These are phyloP conservation scores for Cladobotryum protrusum DNA, from an alignment of 2,329 filamentous ascomycete species.

Conservation along the genomic window DNA sequence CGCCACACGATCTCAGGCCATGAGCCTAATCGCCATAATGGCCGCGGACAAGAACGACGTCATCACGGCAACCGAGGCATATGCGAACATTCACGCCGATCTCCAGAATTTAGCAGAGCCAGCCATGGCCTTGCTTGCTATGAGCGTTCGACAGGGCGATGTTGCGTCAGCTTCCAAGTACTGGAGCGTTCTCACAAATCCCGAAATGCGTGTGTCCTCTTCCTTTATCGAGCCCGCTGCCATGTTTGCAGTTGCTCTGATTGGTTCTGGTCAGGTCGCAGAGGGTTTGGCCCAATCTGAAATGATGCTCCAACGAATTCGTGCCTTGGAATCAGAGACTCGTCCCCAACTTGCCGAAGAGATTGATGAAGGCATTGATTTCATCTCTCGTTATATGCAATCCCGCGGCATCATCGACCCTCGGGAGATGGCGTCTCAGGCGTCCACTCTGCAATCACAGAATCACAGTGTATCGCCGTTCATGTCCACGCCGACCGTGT, in stretches of 20 bases:
- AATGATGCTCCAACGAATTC: conserved; percentile 80
- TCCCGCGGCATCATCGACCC: conserved; percentile 49
- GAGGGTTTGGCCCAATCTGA: conserved; percentile 75
- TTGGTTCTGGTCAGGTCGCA: conserved; percentile 77
- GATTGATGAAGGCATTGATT: conserved; percentile 80
- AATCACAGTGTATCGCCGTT: conserved; percentile 41
- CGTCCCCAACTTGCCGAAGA: conserved; percentile 62
- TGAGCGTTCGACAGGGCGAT: conserved; percentile 78
- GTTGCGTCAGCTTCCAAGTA: conserved; percentile 70
- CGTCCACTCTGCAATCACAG: conserved; percentile 38
- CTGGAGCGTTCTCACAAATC: conserved; percentile 67
- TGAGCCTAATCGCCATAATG: conserved; percentile 66
- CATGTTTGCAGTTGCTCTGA: conserved; percentile 85
- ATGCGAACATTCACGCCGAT: conserved; percentile 49
- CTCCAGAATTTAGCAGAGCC: conserved; percentile 48
- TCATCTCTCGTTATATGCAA: conserved; percentile 55
- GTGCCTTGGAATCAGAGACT: conserved; percentile 47
- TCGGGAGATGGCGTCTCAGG: conserved; percentile 44
- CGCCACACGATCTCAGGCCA: conserved; percentile 52
- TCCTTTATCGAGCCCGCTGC: conserved; percentile 79
- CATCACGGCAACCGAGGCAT: conserved; percentile 61
- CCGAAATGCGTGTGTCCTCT: conserved; percentile 52
- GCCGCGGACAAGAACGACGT: conserved; percentile 76
- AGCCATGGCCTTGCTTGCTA: conserved; percentile 75
- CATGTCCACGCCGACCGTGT: conserved; percentile 48